Evolutionary conservation across 306 rosid species (phyloP).

Genomic region (Oemleria cerasiformis): DNA sequence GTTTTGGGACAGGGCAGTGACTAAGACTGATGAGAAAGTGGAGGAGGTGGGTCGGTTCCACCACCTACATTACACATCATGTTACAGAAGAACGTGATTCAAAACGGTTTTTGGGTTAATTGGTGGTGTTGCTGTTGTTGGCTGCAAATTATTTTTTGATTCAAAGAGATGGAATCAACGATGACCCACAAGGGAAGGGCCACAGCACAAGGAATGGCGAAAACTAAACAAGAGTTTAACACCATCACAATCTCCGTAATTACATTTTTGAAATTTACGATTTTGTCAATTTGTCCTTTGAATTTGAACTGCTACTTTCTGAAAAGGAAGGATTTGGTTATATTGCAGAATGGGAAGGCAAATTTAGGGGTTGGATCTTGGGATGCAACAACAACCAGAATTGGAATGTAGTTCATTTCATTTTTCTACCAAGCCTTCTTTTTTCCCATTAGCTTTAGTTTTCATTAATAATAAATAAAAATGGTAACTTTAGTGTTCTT

Average conservation of each 20-base stretch:
- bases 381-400: neutral
- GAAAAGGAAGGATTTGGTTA: too few relatives aligned
- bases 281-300: too few relatives aligned
- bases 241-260: neutral
- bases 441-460: neutral
- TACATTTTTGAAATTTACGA: too few relatives aligned
- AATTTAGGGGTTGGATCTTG: neutral
- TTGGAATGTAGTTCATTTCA: constrained; percentile 11
- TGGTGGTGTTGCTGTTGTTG: neutral
- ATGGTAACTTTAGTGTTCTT: constrained; percentile 13
- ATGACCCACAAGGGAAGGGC: neutral
- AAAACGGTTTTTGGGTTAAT: constrained; percentile 16
- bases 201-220: neutral
- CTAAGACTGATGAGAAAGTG: neutral
- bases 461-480: neutral
- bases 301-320: too few relatives aligned
- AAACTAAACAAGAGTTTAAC: neutral
- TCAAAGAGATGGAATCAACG: neutral
- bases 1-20: too few relatives aligned
- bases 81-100: constrained; percentile 19
- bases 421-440: neutral
- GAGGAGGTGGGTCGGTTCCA: constrained; percentile 37
- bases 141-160: constrained; percentile 19
- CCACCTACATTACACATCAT: neutral
- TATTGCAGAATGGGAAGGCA: too few relatives aligned